These are phyloP conservation scores for Candida ovalis DNA, from an alignment of 805 yeast species.

Conservation along the genomic window DNA sequence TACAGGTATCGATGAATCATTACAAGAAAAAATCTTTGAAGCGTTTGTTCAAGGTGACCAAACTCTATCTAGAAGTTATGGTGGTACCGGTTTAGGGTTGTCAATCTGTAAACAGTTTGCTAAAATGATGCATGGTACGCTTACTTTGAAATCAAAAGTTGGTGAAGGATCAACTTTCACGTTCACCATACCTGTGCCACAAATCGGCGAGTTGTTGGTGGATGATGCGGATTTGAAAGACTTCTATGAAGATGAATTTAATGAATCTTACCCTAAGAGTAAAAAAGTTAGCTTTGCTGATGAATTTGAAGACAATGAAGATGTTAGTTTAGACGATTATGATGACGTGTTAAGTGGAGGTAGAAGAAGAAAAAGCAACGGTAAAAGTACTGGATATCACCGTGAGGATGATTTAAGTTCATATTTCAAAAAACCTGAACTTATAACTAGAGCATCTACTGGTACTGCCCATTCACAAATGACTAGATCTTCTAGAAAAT, in stretches of 20 bases:
- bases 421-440: constrained; percentile 39
- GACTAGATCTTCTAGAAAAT: constrained; percentile 12
- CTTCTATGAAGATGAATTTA: constrained; percentile 66
- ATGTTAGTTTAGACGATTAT: background rate
- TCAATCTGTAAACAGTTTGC: constrained; percentile 89
- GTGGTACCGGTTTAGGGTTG: constrained; percentile 95
- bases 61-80: constrained; percentile 82
- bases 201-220: constrained; percentile 51
- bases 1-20: constrained; percentile 82
- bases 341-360: background rate
- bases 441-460: constrained; percentile 45
- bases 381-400: background rate
- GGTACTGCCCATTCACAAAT: constrained; percentile 45
- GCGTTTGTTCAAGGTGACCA: constrained; percentile 98
- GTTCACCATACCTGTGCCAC: constrained; percentile 73
- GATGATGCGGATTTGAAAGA: constrained; percentile 28
- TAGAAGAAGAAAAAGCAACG: background rate
- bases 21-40: constrained; percentile 85
- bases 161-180: constrained; percentile 85
- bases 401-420: constrained; percentile 15
- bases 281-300: constrained; percentile 45
- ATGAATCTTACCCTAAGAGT: constrained; percentile 47
- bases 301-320: constrained; percentile 5
- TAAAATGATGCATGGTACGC: constrained; percentile 78
- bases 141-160: constrained; percentile 65